Conservation (phyloP, 768 basidiomycete genomes). For the Dioszegia hungarica region DNA sequence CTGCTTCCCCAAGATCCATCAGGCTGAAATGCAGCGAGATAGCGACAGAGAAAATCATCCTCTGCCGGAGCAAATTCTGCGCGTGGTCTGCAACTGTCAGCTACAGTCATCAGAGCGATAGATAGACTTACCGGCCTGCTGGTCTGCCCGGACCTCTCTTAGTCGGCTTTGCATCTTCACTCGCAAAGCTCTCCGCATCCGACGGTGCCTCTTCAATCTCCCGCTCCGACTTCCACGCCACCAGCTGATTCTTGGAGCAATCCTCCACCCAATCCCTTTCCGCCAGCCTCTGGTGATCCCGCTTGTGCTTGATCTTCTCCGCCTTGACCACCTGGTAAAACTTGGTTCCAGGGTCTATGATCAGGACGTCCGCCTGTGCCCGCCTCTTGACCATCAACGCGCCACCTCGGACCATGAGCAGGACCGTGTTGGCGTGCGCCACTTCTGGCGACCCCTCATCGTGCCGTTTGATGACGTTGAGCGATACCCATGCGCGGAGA, state of each 20-base stretch:
- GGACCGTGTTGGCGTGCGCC: conserved; percentile 8
- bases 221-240: conserved; percentile 18
- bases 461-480: conserved; percentile 19
- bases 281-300: conserved; percentile 25
- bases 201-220: conserved; percentile 3
- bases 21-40: conserved; percentile 27
- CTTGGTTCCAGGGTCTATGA: conserved; percentile 20
- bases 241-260: conserved; percentile 12
- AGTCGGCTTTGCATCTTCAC: conserved; percentile 16
- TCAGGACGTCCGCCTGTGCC: conserved; percentile 25
- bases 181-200: conserved; percentile 23
- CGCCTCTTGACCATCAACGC: conserved; percentile 26
- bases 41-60: conserved; percentile 38
- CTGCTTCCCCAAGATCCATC: conserved; percentile 30
- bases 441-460: conserved; percentile 13
- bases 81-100: conserved; percentile 19
- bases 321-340: conserved; percentile 17
- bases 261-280: conserved; percentile 41
- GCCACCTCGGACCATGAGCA: conserved; percentile 15
- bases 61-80: conserved; percentile 32
- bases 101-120: background rate
- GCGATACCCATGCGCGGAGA: conserved; percentile 30
- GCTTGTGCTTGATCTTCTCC: conserved; percentile 18
- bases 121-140: conserved; percentile 31
- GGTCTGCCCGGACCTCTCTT: conserved; percentile 35